phyloP scores from a whole-genome alignment of 2,329 filamentous ascomycete genomes.

The Hypoxylon sp. region DNA sequence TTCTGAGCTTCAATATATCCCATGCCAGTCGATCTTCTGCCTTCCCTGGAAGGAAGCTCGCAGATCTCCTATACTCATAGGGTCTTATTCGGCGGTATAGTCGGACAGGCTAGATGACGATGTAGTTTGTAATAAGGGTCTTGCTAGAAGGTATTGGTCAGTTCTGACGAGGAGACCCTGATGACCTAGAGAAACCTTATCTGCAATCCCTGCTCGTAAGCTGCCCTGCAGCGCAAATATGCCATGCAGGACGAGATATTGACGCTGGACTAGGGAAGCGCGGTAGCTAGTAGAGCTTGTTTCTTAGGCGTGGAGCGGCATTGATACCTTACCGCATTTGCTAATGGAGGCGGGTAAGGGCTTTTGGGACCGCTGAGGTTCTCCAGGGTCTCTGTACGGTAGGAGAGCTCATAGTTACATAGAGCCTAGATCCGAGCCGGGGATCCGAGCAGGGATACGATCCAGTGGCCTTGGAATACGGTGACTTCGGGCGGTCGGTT shows the following conservation, averaged over 20 bases:
- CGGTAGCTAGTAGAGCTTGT: constrained; percentile 41
- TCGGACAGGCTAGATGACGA: constrained; percentile 42
- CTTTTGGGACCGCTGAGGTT: constrained; percentile 4
- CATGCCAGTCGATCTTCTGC: constrained; percentile 32
- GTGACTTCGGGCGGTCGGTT: constrained; percentile 43
- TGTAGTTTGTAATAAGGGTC: constrained; percentile 37
- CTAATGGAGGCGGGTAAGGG: constrained; percentile 21
- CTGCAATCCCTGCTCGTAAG: constrained; percentile 36
- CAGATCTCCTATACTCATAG: constrained; percentile 39
- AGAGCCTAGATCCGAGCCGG: constrained; percentile 38
- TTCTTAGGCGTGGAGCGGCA: constrained; percentile 29
- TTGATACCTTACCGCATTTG: constrained; percentile 26
- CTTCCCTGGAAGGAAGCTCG: constrained; percentile 38
- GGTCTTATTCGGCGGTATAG: constrained; percentile 46
- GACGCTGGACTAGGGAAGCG: constrained; percentile 37
- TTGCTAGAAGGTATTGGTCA: constrained; percentile 31
- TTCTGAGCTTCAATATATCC: constrained; percentile 34
- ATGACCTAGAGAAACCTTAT: constrained; percentile 40
- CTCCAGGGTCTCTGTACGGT: constrained; percentile 1
- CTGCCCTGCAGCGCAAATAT: constrained; percentile 25
- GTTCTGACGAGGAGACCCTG: constrained; percentile 29
- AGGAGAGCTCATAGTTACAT: constrained; percentile 7
- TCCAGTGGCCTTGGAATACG: constrained; percentile 27
- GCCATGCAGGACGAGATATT: constrained; percentile 28
- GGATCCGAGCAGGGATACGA: constrained; percentile 37